A percentile compares a stretch with the other conserved stretches of the same genome.
phyloP scores from a whole-genome alignment of 1,284 basidiomycete genomes.

The Rhodotorula sp. region DNA sequence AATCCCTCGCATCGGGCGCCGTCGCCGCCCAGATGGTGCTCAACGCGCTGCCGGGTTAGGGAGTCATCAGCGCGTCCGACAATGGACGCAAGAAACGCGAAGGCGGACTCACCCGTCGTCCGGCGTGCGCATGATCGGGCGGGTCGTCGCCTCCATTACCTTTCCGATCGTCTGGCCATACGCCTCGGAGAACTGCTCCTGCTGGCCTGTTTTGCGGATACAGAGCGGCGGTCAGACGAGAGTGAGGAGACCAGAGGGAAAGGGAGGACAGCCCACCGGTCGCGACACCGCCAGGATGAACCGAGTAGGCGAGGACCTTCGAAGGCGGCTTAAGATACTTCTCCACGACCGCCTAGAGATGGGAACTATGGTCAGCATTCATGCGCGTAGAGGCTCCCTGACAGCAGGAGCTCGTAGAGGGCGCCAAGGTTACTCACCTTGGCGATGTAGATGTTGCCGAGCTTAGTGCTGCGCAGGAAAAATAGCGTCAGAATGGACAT shows the following conservation, averaged over 20 bases:
- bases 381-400: no score
- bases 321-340: slow-evolving; percentile 19
- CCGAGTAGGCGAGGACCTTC: slow-evolving; percentile 18
- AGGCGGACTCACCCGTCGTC: slow-evolving; percentile 22
- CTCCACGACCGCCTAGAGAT: slow-evolving; percentile 18
- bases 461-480: slow-evolving; percentile 24
- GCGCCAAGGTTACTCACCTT: neutral
- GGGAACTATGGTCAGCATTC: no score
- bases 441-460: slow-evolving; percentile 27
- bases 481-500: no score
- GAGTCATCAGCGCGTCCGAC: neutral
- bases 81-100: neutral
- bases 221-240: no score
- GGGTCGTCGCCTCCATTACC: slow-evolving; percentile 16
- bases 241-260: no score
- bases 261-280: slow-evolving; percentile 28
- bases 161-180: slow-evolving; percentile 36
- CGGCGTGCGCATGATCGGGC: slow-evolving; percentile 29
- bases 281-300: slow-evolving; percentile 28
- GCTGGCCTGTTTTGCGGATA: no score
- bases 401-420: no score
- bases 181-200: neutral
- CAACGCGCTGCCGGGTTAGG: neutral
- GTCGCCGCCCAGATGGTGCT: slow-evolving; percentile 30
- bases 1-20: slow-evolving; percentile 17